Evolutionary conservation across 2,329 filamentous ascomycete genomes (phyloP).

Genomic region (Clarireedia monteithiana): DNA sequence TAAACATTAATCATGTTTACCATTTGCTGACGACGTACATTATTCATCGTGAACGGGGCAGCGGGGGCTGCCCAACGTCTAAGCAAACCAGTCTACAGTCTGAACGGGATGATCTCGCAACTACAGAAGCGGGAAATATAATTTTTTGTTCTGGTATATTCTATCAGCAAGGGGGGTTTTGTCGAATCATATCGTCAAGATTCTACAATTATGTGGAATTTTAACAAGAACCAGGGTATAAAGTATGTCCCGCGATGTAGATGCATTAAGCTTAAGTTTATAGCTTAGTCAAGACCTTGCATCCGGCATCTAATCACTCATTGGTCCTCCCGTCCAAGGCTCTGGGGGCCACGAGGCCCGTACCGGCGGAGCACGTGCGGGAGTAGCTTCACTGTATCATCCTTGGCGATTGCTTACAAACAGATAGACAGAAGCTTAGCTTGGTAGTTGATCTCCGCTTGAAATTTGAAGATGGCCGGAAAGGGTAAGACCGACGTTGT

Average conservation of each 20-base stretch:
- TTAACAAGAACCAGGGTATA: too few relatives aligned
- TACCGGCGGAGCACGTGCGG: neutral
- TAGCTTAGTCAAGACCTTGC: neutral
- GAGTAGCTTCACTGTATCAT: neutral
- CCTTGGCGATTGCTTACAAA: neutral
- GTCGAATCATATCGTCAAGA: neutral
- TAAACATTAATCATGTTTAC: neutral
- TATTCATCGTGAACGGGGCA: neutral
- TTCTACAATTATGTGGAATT: too few relatives aligned
- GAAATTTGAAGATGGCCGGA: neutral
- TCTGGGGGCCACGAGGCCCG: neutral
- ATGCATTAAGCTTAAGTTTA: neutral
- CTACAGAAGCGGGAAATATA: neutral
- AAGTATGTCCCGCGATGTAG: neutral
- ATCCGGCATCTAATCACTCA: neutral
- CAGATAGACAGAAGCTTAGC: neutral
- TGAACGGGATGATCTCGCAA: neutral
- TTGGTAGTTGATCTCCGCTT: neutral
- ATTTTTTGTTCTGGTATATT: neutral
- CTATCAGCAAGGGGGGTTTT: neutral
- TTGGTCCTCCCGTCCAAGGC: neutral
- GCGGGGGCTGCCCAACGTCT: neutral
- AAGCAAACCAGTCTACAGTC: neutral
- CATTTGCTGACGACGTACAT: neutral
- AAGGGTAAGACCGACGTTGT: neutral